These are phyloP conservation scores for Neonothopanus nambi DNA, from an alignment of 1,284 basidiomycete genomes.

Conservation along the genomic window DNA sequence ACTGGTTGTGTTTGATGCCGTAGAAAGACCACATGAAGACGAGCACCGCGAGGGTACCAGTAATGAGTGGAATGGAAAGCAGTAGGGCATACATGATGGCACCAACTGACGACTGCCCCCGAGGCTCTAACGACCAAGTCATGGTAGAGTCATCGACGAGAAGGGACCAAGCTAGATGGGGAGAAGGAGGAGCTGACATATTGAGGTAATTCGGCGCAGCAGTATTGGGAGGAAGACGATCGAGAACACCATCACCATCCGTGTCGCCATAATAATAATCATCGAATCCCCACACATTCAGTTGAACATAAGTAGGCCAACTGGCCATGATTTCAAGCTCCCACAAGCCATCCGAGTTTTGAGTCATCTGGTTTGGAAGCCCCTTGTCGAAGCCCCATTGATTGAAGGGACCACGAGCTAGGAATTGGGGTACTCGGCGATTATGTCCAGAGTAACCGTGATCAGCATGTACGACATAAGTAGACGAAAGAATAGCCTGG, in stretches of 20 bases:
- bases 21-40: slow-evolving; percentile 96
- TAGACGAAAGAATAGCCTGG: slow-evolving; percentile 57
- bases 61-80: slow-evolving; percentile 79
- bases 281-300: slow-evolving; percentile 87
- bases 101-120: slow-evolving; percentile 77
- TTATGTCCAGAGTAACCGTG: slow-evolving; percentile 51
- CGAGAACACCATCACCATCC: slow-evolving; percentile 85
- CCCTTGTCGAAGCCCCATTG: slow-evolving; percentile 89
- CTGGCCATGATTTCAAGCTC: slow-evolving; percentile 81
- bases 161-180: slow-evolving; percentile 84
- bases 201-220: slow-evolving; percentile 86
- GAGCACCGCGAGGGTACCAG: slow-evolving; percentile 76
- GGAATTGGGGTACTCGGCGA: slow-evolving; percentile 82
- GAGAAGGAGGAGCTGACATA: slow-evolving; percentile 79
- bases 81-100: slow-evolving; percentile 85
- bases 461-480: slow-evolving; percentile 78
- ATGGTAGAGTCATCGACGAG: slow-evolving; percentile 76
- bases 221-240: slow-evolving; percentile 87
- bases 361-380: slow-evolving; percentile 64
- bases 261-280: slow-evolving; percentile 85
- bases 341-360: slow-evolving; percentile 66
- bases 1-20: slow-evolving; percentile 91
- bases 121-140: slow-evolving; percentile 77
- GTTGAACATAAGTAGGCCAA: slow-evolving; percentile 86
- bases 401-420: slow-evolving; percentile 87